A percentile compares a stretch with the other conserved stretches of the same genome.
Conservation (phyloP, 1,284 basidiomycete genomes). For the Ceratobasidium sp. region DNA sequence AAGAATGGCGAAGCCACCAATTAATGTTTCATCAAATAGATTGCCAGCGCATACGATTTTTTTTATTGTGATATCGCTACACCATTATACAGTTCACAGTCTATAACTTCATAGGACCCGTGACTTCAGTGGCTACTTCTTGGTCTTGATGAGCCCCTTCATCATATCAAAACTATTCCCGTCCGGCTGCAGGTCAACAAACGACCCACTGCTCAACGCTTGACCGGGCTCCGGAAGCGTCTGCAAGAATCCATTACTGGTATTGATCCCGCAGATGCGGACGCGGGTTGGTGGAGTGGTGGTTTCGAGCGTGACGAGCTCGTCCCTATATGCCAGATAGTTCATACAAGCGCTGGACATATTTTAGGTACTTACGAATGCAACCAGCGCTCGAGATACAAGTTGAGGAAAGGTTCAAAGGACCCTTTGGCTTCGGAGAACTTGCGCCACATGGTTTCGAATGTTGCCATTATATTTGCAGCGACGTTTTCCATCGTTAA, state of each 20-base stretch:
- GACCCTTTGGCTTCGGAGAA: constrained; percentile 74
- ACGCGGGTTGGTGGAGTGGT: constrained; percentile 74
- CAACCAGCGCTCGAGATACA: constrained; percentile 85
- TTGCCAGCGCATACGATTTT: too few species aligned
- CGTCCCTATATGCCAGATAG: constrained; percentile 66
- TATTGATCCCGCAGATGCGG: constrained; percentile 87
- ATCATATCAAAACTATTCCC: constrained; percentile 98
- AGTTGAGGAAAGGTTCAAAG: constrained; percentile 80
- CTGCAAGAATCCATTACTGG: constrained; percentile 86
- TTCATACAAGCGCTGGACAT: not conserved
- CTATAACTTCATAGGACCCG: too few species aligned
- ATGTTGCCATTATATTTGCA: constrained; percentile 80
- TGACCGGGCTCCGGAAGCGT: constrained; percentile 71
- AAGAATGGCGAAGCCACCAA: not conserved
- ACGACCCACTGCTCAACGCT: constrained; percentile 55
- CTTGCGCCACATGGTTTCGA: constrained; percentile 80
- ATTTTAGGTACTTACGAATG: constrained; percentile 73
- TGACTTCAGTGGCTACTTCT: constrained; percentile 53
- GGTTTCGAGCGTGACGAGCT: constrained; percentile 84
- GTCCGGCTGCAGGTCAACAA: constrained; percentile 84
- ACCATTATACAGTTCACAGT: too few species aligned
- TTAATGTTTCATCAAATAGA: not conserved
- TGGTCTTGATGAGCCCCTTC: constrained; percentile 84
- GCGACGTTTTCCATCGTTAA: constrained; percentile 80
- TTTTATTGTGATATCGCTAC: too few species aligned